Percentiles rank a stretch among this genome's conserved stretches.
Conservation (phyloP, 257 asterid species). For the Solanum clarkiae region DNA sequence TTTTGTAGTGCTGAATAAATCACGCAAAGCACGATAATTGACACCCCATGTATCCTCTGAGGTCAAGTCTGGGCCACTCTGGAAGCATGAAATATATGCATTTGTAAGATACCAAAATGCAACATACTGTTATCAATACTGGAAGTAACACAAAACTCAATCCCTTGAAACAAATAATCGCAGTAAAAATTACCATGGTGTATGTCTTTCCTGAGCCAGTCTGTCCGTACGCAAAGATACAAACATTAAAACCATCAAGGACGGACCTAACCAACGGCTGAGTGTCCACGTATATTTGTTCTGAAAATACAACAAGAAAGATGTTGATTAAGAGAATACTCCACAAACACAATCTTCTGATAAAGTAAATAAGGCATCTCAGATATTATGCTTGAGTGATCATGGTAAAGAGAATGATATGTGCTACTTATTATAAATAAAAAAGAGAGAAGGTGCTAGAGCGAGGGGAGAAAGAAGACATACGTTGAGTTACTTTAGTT, state of each 20-base stretch:
- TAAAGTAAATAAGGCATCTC: neutral
- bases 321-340: neutral
- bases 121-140: neutral
- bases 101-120: neutral
- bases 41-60: conserved; percentile 89
- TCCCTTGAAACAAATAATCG: neutral
- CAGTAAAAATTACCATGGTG: conserved; percentile 48
- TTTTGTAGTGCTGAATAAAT: conserved; percentile 56
- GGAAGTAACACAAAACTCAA: neutral
- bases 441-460: neutral
- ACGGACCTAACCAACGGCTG: conserved; percentile 77
- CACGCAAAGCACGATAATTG: conserved; percentile 76
- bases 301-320: conserved; percentile 31
- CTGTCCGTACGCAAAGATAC: conserved; percentile 91
- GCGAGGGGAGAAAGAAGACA: neutral
- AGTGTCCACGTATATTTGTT: conserved; percentile 64
- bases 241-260: conserved; percentile 81
- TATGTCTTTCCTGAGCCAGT: conserved; percentile 93
- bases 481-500: conserved; percentile 64
- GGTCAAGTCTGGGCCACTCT: conserved; percentile 94
- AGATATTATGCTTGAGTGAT: neutral
- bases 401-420: neutral
- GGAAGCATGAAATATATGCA: conserved; percentile 5
- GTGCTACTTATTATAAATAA: neutral
- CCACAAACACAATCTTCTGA: neutral